These are phyloP conservation scores for Acanthamoeba culbertsoni DNA, from an alignment of 208 protist species.

Conservation along the genomic window DNA sequence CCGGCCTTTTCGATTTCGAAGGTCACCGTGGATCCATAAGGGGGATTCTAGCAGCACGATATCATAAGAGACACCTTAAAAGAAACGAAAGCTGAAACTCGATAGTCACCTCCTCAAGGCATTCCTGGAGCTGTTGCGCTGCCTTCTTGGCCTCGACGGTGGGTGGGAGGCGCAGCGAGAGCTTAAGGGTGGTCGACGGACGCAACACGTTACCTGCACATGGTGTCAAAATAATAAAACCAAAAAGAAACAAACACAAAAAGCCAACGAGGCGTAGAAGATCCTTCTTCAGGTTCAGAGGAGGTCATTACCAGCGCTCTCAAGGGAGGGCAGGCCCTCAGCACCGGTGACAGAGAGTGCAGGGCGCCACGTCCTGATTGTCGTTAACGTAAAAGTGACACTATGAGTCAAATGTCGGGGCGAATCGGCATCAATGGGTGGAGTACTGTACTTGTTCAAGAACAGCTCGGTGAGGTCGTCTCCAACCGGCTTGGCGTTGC, in stretches of 20 bases:
- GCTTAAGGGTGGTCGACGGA: slow-evolving; percentile 87
- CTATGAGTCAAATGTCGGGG: neutral
- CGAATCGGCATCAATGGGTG: neutral
- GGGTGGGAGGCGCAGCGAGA: slow-evolving; percentile 92
- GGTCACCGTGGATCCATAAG: slow-evolving; percentile 89
- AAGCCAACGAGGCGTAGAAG: neutral
- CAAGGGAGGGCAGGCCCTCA: slow-evolving; percentile 86
- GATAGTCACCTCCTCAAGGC: slow-evolving; percentile 78
- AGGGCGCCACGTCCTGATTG: slow-evolving; percentile 88
- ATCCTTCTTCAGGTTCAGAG: neutral
- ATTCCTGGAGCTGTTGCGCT: slow-evolving; percentile 79
- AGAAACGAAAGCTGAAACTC: neutral
- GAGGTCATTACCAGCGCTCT: slow-evolving; percentile 74
- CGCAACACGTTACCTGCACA: slow-evolving; percentile 93
- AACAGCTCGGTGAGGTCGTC: slow-evolving; percentile 85
- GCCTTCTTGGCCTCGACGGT: slow-evolving; percentile 80
- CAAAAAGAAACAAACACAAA: neutral
- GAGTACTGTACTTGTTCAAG: slow-evolving; percentile 79
- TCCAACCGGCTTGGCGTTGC: slow-evolving; percentile 66
- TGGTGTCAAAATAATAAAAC: too few species aligned
- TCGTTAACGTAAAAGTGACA: neutral
- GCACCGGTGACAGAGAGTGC: slow-evolving; percentile 90
- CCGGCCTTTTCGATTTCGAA: slow-evolving; percentile 74
- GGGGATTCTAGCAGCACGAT: slow-evolving; percentile 74
- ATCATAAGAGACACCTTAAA: neutral